Percentiles rank a stretch among this genome's conserved stretches.
Conservation (phyloP, 1,284 basidiomycete species). For the Microbotryomycetes sp. region DNA sequence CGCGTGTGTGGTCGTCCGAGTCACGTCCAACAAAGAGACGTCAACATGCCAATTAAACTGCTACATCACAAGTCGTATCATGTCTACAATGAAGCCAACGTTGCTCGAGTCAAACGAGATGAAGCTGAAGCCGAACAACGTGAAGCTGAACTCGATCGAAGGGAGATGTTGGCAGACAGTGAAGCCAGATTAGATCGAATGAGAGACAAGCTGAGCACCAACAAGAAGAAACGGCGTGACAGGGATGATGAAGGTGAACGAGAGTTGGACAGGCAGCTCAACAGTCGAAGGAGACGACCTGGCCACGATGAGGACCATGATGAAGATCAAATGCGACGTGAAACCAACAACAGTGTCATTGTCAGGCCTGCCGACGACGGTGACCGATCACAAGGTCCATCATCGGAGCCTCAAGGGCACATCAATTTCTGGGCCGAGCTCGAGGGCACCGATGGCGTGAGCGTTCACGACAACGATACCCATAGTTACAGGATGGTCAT, state of each 20-base stretch:
- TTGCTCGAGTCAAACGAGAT: slow-evolving; percentile 28
- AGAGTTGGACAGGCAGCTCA: slow-evolving; percentile 32
- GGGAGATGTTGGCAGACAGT: slow-evolving; percentile 13
- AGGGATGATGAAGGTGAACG: slow-evolving; percentile 27
- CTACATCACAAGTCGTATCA: slow-evolving; percentile 28
- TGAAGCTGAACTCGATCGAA: slow-evolving; percentile 5
- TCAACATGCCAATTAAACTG: slow-evolving; percentile 23
- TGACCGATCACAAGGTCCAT: neutral
- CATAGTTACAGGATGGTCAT: neutral
- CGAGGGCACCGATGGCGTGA: slow-evolving; percentile 22
- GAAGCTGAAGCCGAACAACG: slow-evolving; percentile 15
- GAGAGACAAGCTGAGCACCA: slow-evolving; percentile 7
- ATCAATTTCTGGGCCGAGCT: slow-evolving; percentile 37
- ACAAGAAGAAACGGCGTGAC: slow-evolving; percentile 14
- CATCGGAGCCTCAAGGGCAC: slow-evolving; percentile 22
- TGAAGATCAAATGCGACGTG: neutral
- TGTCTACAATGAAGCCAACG: slow-evolving; percentile 25
- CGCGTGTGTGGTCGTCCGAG: no score
- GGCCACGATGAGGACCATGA: neutral
- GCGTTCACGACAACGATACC: no score
- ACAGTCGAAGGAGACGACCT: slow-evolving; percentile 3
- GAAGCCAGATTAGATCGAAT: slow-evolving; percentile 28
- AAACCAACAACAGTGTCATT: neutral
- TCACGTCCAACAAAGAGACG: no score
- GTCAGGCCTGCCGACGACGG: slow-evolving; percentile 5